phyloP scores from a whole-genome alignment of 768 basidiomycete genomes.

The Tylopilus sp. region DNA sequence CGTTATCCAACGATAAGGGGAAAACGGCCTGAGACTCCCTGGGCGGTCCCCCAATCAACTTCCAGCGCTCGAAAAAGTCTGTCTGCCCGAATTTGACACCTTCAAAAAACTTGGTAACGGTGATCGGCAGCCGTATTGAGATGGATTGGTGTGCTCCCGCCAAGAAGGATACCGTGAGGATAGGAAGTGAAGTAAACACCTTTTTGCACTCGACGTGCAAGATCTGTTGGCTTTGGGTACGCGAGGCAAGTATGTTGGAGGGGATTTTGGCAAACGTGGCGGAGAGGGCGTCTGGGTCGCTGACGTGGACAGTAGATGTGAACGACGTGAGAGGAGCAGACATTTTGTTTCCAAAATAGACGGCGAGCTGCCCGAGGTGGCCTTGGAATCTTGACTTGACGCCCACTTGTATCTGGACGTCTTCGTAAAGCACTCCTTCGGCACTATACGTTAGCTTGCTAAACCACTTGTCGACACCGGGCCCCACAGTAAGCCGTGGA shows the following conservation, averaged over 20 bases:
- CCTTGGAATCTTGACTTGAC: slow-evolving; percentile 96
- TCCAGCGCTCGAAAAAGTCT: slow-evolving; percentile 99
- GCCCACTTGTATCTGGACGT: slow-evolving; percentile 92
- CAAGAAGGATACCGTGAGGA: slow-evolving; percentile 85
- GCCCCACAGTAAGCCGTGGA: slow-evolving; percentile 59
- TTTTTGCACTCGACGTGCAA: slow-evolving; percentile 95
- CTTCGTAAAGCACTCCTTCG: slow-evolving; percentile 95
- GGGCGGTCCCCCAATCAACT: slow-evolving; percentile 92
- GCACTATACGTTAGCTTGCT: slow-evolving; percentile 72
- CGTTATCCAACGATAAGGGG: slow-evolving; percentile 63
- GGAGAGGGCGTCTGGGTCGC: slow-evolving; percentile 71
- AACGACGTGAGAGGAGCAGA: slow-evolving; percentile 87
- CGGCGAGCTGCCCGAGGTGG: slow-evolving; percentile 87
- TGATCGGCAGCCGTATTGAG: slow-evolving; percentile 79
- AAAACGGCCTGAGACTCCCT: slow-evolving; percentile 89
- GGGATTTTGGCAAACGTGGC: slow-evolving; percentile 91
- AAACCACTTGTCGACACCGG: slow-evolving; percentile 87
- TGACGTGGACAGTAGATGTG: slow-evolving; percentile 74
- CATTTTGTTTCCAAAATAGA: slow-evolving; percentile 96
- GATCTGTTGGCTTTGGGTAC: slow-evolving; percentile 89
- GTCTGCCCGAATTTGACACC: slow-evolving; percentile 78
- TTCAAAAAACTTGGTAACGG: slow-evolving; percentile 90
- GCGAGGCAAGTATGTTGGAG: slow-evolving; percentile 71
- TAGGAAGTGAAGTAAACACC: slow-evolving; percentile 70
- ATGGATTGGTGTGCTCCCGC: slow-evolving; percentile 89